Percentiles rank a stretch among this genome's conserved stretches.
These are phyloP conservation scores for Trichoderma brevicompactum DNA, from an alignment of 2,329 filamentous ascomycete genomes.

Conservation along the genomic window DNA sequence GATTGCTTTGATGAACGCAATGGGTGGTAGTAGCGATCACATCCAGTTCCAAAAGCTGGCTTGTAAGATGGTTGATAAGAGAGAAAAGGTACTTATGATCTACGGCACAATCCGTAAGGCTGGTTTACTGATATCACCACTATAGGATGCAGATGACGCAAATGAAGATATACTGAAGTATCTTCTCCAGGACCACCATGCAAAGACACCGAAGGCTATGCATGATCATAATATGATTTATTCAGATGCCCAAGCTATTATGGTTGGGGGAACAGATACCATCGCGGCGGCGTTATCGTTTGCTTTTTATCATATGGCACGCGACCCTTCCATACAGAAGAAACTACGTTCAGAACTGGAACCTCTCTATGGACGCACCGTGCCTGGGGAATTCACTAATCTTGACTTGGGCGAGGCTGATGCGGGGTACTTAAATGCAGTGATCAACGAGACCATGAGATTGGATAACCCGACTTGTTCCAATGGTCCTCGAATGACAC, in stretches of 20 bases:
- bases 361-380: constrained; percentile 29
- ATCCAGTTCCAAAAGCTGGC: not conserved
- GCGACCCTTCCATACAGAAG: constrained; percentile 13
- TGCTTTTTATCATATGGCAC: not conserved
- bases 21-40: constrained; percentile 25
- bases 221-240: constrained; percentile 33
- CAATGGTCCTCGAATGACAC: constrained; percentile 36
- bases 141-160: constrained; percentile 28
- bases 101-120: no score
- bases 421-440: constrained; percentile 34
- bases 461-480: constrained; percentile 38
- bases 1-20: constrained; percentile 23
- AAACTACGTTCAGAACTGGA: constrained; percentile 31
- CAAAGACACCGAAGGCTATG: constrained; percentile 35
- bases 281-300: constrained; percentile 2
- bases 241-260: constrained; percentile 32
- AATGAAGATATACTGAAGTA: constrained; percentile 36
- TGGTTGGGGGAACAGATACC: constrained; percentile 31
- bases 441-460: constrained; percentile 40
- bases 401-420: constrained; percentile 31
- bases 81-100: not conserved
- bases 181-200: constrained; percentile 34
- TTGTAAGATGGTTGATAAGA: not conserved
- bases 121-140: not conserved
- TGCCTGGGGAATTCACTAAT: constrained; percentile 32